Evolutionary conservation across 441 rosid genomes (phyloP).

Genomic region (Syzygium malaccense): DNA sequence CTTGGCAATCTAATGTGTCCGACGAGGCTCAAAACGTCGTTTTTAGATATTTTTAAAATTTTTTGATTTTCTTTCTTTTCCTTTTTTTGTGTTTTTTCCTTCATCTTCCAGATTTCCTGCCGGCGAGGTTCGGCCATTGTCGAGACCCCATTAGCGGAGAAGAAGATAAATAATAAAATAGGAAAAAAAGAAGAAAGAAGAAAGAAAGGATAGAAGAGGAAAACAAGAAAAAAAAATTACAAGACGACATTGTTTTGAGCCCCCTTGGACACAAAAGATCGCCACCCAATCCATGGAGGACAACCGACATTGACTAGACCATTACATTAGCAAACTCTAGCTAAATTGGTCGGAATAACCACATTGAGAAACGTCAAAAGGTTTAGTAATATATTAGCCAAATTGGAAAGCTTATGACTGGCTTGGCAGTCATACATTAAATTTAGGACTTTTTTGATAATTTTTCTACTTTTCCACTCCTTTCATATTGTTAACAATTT

Average conservation of each 20-base stretch:
- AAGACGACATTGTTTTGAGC: not conserved
- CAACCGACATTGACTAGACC: too few relatives aligned
- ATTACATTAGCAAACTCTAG: rapidly evolving
- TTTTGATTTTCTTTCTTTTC: not conserved
- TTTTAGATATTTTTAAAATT: too few relatives aligned
- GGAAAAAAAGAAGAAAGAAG: not conserved
- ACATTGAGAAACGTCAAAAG: too few relatives aligned
- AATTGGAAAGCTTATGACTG: too few relatives aligned
- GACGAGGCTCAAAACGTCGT: too few relatives aligned
- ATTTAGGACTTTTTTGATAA: rapidly evolving
- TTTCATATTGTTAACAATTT: not conserved
- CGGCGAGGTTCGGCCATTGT: not conserved
- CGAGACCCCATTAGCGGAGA: too few relatives aligned
- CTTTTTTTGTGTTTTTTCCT: too few relatives aligned
- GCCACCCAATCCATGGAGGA: not conserved
- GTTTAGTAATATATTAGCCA: too few relatives aligned
- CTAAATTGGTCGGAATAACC: too few relatives aligned
- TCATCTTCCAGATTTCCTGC: not conserved
- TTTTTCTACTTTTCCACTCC: not conserved
- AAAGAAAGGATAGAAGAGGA: too few relatives aligned
- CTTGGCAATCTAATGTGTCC: too few relatives aligned
- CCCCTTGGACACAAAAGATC: not conserved
- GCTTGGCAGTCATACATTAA: rapidly evolving
- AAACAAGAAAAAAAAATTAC: too few relatives aligned
- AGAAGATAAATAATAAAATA: not conserved